Percentiles rank a stretch among this genome's conserved stretches.
Conservation (phyloP, 2,329 filamentous ascomycete species). For the Myriangium duriaei region DNA sequence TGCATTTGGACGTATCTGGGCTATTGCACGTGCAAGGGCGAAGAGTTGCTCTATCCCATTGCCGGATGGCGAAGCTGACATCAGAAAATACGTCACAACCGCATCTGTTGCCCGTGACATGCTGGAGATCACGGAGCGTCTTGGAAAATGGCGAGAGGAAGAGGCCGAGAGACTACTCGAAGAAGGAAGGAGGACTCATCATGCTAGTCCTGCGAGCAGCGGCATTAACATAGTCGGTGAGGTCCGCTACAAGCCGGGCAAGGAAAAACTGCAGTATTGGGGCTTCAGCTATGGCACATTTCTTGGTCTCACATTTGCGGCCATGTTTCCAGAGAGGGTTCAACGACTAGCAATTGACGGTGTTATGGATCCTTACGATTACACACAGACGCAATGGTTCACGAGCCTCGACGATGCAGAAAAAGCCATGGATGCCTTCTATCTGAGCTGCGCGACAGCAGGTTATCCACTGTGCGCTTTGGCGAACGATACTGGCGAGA, state of each 20-base stretch:
- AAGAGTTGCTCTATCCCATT: slow-evolving; percentile 17
- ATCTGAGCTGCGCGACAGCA: slow-evolving; percentile 30
- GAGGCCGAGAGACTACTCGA: not conserved
- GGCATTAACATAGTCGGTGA: not conserved
- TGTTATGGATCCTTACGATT: slow-evolving; percentile 31
- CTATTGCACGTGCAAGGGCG: slow-evolving; percentile 27
- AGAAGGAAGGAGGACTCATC: no score
- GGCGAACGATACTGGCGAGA: slow-evolving; percentile 14
- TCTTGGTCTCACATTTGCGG: slow-evolving; percentile 34
- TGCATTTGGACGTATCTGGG: slow-evolving; percentile 29
- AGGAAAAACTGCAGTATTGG: slow-evolving; percentile 29
- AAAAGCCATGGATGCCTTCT: slow-evolving; percentile 23
- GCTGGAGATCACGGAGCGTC: slow-evolving; percentile 33
- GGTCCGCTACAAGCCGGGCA: slow-evolving; percentile 14
- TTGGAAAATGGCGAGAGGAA: slow-evolving; percentile 4
- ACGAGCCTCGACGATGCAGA: slow-evolving; percentile 41
- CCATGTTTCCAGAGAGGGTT: slow-evolving; percentile 33
- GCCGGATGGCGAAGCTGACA: slow-evolving; percentile 15
- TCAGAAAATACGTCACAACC: slow-evolving; percentile 33
- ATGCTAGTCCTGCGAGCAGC: not conserved
- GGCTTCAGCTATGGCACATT: slow-evolving; percentile 31
- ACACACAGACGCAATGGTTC: slow-evolving; percentile 38
- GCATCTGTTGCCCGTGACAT: slow-evolving; percentile 38
- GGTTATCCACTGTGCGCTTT: slow-evolving; percentile 30
- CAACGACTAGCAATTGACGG: slow-evolving; percentile 32